A percentile compares a stretch with the other conserved stretches of the same genome.
These are phyloP conservation scores for Juncus inflexus DNA, from an alignment of 176 grass and related monocot species.

Conservation along the genomic window DNA sequence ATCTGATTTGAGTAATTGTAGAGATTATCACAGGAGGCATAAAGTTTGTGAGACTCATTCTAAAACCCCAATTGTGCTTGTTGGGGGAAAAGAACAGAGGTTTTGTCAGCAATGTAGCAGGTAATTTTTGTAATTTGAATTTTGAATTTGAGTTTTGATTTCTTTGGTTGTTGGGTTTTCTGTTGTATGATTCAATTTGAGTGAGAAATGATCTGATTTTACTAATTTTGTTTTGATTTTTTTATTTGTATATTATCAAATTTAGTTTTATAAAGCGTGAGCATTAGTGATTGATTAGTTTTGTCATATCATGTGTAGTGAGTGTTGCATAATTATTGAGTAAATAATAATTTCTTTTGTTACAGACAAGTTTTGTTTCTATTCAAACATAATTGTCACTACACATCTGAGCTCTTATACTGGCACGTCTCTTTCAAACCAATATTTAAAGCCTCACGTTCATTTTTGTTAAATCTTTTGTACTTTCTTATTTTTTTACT, in stretches of 20 bases:
- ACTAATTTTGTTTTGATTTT: conserved; percentile 2
- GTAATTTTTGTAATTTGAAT: conserved; percentile 28
- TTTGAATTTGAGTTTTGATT: background rate
- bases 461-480: too few species aligned
- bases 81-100: conserved; percentile 60
- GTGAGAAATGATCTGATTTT: background rate
- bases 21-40: conserved; percentile 81
- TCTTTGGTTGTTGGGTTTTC: background rate
- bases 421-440: too few species aligned
- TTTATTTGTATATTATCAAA: background rate
- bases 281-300: background rate
- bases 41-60: conserved; percentile 87
- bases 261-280: too few species aligned
- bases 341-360: background rate
- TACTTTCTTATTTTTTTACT: too few species aligned
- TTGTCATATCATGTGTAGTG: background rate
- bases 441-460: too few species aligned
- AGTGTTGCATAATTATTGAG: background rate
- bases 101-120: conserved; percentile 97
- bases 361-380: background rate
- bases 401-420: too few species aligned
- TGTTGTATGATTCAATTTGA: background rate
- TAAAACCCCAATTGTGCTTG: conserved; percentile 70
- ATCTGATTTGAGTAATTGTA: conserved; percentile 65
- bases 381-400: background rate